Evolutionary conservation across 371 early-diverging fungal genomes (phyloP).

Genomic region (Rhizopus stolonifer): DNA sequence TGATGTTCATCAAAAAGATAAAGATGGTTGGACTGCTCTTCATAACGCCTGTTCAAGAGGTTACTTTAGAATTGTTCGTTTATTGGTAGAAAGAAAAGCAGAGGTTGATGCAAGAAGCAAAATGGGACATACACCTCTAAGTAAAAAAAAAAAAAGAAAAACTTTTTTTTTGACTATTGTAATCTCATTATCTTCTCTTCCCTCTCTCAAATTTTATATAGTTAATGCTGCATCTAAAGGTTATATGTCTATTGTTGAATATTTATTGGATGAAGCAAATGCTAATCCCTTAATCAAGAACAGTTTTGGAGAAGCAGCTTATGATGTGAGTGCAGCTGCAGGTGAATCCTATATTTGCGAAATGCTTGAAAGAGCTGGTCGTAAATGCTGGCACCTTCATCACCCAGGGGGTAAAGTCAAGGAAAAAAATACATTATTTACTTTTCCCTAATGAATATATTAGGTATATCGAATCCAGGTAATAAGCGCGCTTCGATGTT

Average conservation of each 20-base stretch:
- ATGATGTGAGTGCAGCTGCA: constrained; percentile 75
- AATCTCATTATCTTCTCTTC: background rate
- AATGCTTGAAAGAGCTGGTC: constrained; percentile 57
- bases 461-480: constrained; percentile 18
- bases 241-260: constrained; percentile 58
- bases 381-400: constrained; percentile 25
- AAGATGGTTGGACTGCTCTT: constrained; percentile 82
- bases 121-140: constrained; percentile 77
- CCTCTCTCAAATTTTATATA: constrained; percentile 17
- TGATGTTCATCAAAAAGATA: constrained; percentile 62
- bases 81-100: constrained; percentile 56
- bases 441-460: background rate
- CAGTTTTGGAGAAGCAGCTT: constrained; percentile 71
- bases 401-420: constrained; percentile 19
- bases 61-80: constrained; percentile 54
- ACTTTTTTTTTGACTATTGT: no score
- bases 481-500: constrained; percentile 26
- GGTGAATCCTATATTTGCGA: constrained; percentile 64
- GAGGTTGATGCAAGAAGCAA: constrained; percentile 58
- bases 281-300: constrained; percentile 68
- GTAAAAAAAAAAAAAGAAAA: constrained; percentile 39
- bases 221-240: constrained; percentile 80
- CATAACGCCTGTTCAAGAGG: constrained; percentile 74
- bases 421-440: background rate
- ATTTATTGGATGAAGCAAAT: constrained; percentile 56